phyloP scores from a whole-genome alignment of 2,329 filamentous ascomycete species.

The Truncatella angustata region DNA sequence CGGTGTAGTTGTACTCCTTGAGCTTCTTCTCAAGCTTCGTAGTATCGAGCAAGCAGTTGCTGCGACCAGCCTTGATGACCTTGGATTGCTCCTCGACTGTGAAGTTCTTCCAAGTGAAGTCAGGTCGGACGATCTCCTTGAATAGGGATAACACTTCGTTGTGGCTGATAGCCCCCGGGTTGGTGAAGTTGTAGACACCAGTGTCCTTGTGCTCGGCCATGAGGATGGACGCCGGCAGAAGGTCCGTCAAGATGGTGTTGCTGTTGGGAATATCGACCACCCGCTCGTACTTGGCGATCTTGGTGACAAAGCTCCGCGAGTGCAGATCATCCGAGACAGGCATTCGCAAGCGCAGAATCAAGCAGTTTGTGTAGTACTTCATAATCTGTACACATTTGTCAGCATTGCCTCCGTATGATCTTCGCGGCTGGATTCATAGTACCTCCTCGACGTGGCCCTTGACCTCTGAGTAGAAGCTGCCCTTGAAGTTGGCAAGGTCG shows the following conservation, averaged over 20 bases:
- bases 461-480: constrained; percentile 67
- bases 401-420: constrained; percentile 1
- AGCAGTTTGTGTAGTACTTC: constrained; percentile 58
- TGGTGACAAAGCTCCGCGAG: constrained; percentile 66
- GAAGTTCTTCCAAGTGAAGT: constrained; percentile 65
- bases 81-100: constrained; percentile 63
- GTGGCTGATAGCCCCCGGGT: constrained; percentile 69
- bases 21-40: constrained; percentile 61
- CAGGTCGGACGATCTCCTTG: constrained; percentile 60
- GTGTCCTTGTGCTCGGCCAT: constrained; percentile 60
- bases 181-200: constrained; percentile 69
- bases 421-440: constrained; percentile 16
- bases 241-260: constrained; percentile 64
- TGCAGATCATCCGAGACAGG: constrained; percentile 67
- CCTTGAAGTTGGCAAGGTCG: constrained; percentile 62
- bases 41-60: constrained; percentile 64
- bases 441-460: constrained; percentile 66
- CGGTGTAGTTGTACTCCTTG: constrained; percentile 54
- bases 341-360: constrained; percentile 68
- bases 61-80: constrained; percentile 65
- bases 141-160: constrained; percentile 66
- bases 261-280: constrained; percentile 69
- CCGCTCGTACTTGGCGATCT: constrained; percentile 62
- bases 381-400: constrained; percentile 45
- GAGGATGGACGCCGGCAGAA: constrained; percentile 59